phyloP scores from a whole-genome alignment of 106 monocot genomes.

The Acorus gramineus region DNA sequence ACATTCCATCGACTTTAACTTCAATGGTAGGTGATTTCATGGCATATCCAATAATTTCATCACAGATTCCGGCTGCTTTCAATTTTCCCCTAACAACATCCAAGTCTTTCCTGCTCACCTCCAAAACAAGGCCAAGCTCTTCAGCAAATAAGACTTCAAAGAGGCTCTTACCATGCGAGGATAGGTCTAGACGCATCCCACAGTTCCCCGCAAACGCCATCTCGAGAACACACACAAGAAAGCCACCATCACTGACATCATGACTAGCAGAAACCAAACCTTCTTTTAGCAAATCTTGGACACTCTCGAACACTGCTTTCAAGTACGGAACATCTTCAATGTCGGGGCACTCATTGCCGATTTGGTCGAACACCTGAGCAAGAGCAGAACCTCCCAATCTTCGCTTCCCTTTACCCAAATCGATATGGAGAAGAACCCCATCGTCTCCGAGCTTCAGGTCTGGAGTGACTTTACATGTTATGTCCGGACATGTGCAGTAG shows the following conservation, averaged over 20 bases:
- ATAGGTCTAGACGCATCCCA: conserved; percentile 54
- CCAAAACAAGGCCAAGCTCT: conserved; percentile 82
- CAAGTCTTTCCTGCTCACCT: conserved; percentile 36
- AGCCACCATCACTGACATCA: conserved; percentile 91
- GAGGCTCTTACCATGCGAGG: conserved; percentile 26
- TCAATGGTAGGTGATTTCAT: conserved; percentile 42
- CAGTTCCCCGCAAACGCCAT: conserved; percentile 98
- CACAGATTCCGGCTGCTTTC: conserved; percentile 29
- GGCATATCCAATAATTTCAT: conserved; percentile 56
- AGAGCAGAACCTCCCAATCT: conserved; percentile 87
- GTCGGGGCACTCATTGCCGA: conserved; percentile 77
- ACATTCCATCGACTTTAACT: conserved; percentile 45
- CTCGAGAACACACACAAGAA: conserved; percentile 62
- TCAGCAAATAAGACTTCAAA: conserved; percentile 67
- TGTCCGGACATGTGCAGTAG: conserved; percentile 89
- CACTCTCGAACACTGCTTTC: conserved; percentile 48
- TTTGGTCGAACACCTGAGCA: conserved; percentile 74
- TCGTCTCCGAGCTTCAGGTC: conserved; percentile 73
- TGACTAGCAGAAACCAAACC: conserved; percentile 76
- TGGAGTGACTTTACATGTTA: conserved; percentile 87
- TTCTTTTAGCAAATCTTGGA: conserved; percentile 60
- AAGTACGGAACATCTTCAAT: conserved; percentile 79
- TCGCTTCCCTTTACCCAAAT: conserved; percentile 52
- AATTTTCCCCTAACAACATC: conserved; percentile 38
- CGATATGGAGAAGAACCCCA: conserved; percentile 69